Conservation (phyloP, 768 basidiomycete species). For the Naganishia friedmannii region DNA sequence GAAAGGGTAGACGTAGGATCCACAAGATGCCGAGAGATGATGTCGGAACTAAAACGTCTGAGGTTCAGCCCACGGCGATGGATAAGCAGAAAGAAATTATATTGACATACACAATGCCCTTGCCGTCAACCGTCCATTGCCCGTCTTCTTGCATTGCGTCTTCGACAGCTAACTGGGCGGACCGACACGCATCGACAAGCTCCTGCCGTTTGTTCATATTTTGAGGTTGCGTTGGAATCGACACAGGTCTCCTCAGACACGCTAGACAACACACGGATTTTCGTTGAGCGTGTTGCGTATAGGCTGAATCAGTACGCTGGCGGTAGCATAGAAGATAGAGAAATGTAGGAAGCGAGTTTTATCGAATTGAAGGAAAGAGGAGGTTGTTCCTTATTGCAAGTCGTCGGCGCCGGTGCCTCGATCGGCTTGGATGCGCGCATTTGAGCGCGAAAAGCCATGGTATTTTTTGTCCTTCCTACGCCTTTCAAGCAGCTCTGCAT, state of each 20-base stretch:
- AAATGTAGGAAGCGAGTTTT: not conserved
- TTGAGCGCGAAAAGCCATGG: no score
- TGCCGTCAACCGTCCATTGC: conserved; percentile 4
- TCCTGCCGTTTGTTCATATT: conserved; percentile 17
- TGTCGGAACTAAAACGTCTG: not conserved
- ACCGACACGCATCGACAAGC: conserved; percentile 2
- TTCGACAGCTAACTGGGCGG: not conserved
- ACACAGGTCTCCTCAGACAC: not conserved
- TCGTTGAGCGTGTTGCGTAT: not conserved
- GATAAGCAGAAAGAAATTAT: not conserved
- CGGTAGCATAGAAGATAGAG: not conserved
- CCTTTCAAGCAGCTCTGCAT: no score
- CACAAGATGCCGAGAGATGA: conserved; percentile 13
- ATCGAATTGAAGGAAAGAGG: not conserved
- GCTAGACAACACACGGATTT: not conserved
- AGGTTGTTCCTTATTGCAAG: no score
- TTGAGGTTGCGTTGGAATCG: not conserved
- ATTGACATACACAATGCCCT: not conserved
- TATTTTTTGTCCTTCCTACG: no score
- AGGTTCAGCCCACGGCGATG: not conserved
- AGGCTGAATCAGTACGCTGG: not conserved
- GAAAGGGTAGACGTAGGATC: conserved; percentile 3
- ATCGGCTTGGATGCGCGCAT: no score
- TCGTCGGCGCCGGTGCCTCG: no score
- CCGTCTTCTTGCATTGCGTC: conserved; percentile 9